Evolutionary conservation across 345 rosid genomes (phyloP), one percentile per base, ranked within the genome.

Genomic region (Citrus medica): DNA sequence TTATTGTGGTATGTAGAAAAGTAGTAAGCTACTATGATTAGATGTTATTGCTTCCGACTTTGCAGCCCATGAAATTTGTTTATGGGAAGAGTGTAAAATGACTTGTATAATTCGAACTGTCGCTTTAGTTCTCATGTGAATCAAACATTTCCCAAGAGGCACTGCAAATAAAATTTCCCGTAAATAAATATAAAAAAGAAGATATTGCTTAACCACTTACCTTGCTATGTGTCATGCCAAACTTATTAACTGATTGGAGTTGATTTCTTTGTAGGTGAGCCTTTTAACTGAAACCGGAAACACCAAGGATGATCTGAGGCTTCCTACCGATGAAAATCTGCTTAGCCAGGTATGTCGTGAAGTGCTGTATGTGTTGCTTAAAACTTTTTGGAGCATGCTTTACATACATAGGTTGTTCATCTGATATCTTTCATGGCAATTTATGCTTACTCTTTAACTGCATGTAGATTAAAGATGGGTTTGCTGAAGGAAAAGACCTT

Each of bases 251-350:
- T 51, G 27, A 69, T 37, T 24, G 55, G 14, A 53, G 60, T 59
- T 73, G 73, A 3, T 24, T 33, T 27, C 53, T 16, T 22, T 69
- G 46, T 58, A 90, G 93, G 95, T 88, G 84, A 91, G 95, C 78
- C 93, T 91, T 75, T 59, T 91, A 65, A 87, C 95, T 80, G 93
- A 88, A 53, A 88, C 75, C 79, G 92, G 93, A 73, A 83, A 76
- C 82, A 91, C 95, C 71, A 91, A 91, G 86, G 95, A 91, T 74
- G 95, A 90, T 73, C 86, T 88, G 79, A 91, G 82, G 90, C 95
- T 91, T 80, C 93, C 95, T 74, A 87, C 92, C 1, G 94, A 91
- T 85, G 92, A 91, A 0, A 84, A 4, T 86, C 91, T 94, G 67
- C 87, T 84, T 28, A 37, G 75, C 59, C 95, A 81, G 95, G 98